A percentile compares a stretch with the other conserved stretches of the same genome.
Conservation (phyloP, 805 yeast genomes). For the Priceomyces carsonii region DNA sequence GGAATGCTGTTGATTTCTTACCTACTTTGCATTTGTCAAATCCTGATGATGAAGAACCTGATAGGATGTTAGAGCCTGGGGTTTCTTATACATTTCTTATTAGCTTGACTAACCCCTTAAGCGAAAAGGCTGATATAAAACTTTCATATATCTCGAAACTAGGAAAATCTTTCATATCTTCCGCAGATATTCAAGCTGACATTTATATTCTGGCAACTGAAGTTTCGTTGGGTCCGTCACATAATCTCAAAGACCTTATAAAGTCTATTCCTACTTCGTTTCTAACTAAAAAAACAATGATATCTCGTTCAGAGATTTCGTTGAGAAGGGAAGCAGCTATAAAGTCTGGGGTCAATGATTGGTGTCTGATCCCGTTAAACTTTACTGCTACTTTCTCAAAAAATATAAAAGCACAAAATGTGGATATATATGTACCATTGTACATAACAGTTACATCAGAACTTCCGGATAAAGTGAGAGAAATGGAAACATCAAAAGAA, state of each 20-base stretch:
- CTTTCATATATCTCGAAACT: slow-evolving; percentile 24
- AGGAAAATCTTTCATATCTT: slow-evolving; percentile 14
- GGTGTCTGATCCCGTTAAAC: slow-evolving; percentile 36
- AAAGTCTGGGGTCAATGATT: slow-evolving; percentile 18
- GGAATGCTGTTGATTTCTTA: slow-evolving; percentile 34
- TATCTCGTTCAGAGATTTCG: slow-evolving; percentile 31
- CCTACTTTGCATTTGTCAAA: slow-evolving; percentile 28
- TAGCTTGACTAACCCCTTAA: slow-evolving; percentile 33
- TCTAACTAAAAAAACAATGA: slow-evolving; percentile 27
- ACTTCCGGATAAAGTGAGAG: slow-evolving; percentile 21
- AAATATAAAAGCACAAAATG: neutral
- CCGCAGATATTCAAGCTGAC: slow-evolving; percentile 8
- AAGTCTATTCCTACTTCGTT: slow-evolving; percentile 36
- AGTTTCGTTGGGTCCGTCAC: slow-evolving; percentile 18
- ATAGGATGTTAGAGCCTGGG: slow-evolving; percentile 10
- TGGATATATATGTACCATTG: slow-evolving; percentile 25
- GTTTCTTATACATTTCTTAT: slow-evolving; percentile 21
- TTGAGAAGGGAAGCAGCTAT: slow-evolving; percentile 24
- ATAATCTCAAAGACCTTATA: slow-evolving; percentile 21
- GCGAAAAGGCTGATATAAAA: slow-evolving; percentile 17
- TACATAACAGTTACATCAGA: slow-evolving; percentile 26
- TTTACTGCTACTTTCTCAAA: slow-evolving; percentile 9
- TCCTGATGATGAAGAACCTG: slow-evolving; percentile 7
- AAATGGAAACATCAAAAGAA: slow-evolving; percentile 13
- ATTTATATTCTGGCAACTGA: slow-evolving; percentile 27